Evolutionary conservation across 139 green algal genomes (phyloP).

Genomic region (Coccomyxa sp.): DNA sequence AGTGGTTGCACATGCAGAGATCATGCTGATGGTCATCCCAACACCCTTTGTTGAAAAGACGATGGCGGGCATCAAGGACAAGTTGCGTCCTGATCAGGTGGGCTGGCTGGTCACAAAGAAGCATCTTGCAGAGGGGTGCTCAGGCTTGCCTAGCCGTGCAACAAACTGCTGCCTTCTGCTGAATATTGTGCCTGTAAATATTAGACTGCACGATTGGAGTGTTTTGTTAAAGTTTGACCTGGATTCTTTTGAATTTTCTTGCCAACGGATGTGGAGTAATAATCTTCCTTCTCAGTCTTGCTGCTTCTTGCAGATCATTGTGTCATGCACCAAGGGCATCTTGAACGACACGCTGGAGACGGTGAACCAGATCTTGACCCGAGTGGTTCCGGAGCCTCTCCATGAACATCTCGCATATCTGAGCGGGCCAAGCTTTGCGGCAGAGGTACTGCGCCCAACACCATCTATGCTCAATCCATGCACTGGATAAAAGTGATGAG

Average conservation of each 20-base stretch:
- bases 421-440: slow-evolving; percentile 56
- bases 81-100: slow-evolving; percentile 27
- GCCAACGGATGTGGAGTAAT: no score
- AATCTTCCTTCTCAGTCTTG: no score
- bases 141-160: no score
- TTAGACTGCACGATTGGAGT: no score
- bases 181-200: no score
- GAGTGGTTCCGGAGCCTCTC: slow-evolving; percentile 39
- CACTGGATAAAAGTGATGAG: not conserved
- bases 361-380: slow-evolving; percentile 55
- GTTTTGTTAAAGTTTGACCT: no score
- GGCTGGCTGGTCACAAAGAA: not conserved
- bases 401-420: slow-evolving; percentile 50
- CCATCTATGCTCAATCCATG: not conserved
- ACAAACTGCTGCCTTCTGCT: no score
- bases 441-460: slow-evolving; percentile 22
- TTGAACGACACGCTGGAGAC: slow-evolving; percentile 72
- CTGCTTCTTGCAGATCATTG: slow-evolving; percentile 44
- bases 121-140: not conserved
- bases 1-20: slow-evolving; percentile 33
- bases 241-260: no score
- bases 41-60: slow-evolving; percentile 69
- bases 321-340: slow-evolving; percentile 82
- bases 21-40: slow-evolving; percentile 82
- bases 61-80: slow-evolving; percentile 25